Conservation (phyloP, 306 rosid species). For the Malus asiatica region DNA sequence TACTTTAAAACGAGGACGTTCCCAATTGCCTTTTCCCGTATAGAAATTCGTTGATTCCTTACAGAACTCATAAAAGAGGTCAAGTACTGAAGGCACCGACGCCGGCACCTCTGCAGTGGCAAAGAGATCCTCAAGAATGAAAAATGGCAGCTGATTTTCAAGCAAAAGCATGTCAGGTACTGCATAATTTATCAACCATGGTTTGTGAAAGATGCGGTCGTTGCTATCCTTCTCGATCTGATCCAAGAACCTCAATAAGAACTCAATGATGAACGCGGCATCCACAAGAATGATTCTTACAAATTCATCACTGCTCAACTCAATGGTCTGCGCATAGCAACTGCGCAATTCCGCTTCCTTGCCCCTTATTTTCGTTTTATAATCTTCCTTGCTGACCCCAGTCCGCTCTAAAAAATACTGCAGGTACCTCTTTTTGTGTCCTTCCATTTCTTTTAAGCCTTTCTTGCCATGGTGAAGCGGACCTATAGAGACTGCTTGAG, state of each 20-base stretch:
- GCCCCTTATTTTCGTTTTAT: neutral
- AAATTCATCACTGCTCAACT: neutral
- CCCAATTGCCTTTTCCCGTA: too few relatives aligned
- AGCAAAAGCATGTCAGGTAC: conserved; percentile 18
- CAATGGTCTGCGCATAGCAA: neutral
- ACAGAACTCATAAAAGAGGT: conserved; percentile 16
- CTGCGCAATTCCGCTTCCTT: neutral
- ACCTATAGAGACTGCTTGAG: conserved; percentile 31
- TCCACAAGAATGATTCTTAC: conserved; percentile 12
- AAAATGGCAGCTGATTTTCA: conserved; percentile 43
- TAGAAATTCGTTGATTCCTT: neutral
- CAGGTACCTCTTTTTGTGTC: neutral
- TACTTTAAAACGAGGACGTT: too few relatives aligned
- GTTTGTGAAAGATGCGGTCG: conserved; percentile 20
- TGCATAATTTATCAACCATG: conserved; percentile 15
- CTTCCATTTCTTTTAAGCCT: conserved; percentile 1
- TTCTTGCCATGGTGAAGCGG: conserved; percentile 18
- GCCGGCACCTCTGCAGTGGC: neutral
- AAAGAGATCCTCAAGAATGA: conserved; percentile 11
- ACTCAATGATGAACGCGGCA: conserved; percentile 22
- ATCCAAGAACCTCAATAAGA: neutral
- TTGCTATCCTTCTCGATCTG: neutral
- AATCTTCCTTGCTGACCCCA: neutral
- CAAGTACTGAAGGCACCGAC: neutral
- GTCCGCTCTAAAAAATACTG: neutral